phyloP scores from a whole-genome alignment of 768 basidiomycete species.

The Chalciporus sphaerocephalus region DNA sequence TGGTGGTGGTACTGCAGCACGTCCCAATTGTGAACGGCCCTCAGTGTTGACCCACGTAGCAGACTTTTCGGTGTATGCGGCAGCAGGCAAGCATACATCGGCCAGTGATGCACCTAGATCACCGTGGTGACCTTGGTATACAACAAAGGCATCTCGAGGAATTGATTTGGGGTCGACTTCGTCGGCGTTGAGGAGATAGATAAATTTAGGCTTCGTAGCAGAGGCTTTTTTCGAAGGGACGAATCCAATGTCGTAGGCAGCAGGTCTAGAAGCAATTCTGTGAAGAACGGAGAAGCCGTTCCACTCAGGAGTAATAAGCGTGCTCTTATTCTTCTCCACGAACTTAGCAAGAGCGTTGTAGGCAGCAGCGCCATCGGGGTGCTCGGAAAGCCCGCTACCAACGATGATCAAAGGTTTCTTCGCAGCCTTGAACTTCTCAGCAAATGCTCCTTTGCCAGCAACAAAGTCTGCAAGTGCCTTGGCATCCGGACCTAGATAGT shows the following conservation, averaged over 20 bases:
- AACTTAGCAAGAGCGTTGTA: constrained; percentile 76
- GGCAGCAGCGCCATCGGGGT: constrained; percentile 74
- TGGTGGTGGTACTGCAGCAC: constrained; percentile 91
- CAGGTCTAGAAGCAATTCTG: constrained; percentile 84
- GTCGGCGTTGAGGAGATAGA: constrained; percentile 96
- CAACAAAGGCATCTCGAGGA: constrained; percentile 89
- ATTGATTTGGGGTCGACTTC: constrained; percentile 86
- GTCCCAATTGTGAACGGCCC: constrained; percentile 84
- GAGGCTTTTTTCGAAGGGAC: constrained; percentile 79
- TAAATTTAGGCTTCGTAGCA: constrained; percentile 79
- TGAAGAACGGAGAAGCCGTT: constrained; percentile 93
- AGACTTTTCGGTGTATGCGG: constrained; percentile 91
- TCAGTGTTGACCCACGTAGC: constrained; percentile 97
- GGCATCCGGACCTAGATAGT: constrained; percentile 76
- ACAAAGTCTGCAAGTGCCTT: constrained; percentile 75
- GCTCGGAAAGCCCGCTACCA: constrained; percentile 82
- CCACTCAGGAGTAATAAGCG: constrained; percentile 85
- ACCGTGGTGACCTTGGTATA: constrained; percentile 98
- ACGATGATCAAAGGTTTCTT: constrained; percentile 92
- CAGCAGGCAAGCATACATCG: constrained; percentile 91
- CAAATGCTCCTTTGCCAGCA: constrained; percentile 75
- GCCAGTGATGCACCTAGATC: constrained; percentile 94
- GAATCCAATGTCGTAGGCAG: constrained; percentile 94
- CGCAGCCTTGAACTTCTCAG: constrained; percentile 80
- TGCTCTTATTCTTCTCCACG: constrained; percentile 71